Evolutionary conservation across 2,329 filamentous ascomycete species (phyloP).

Genomic region (Alternaria rosae): DNA sequence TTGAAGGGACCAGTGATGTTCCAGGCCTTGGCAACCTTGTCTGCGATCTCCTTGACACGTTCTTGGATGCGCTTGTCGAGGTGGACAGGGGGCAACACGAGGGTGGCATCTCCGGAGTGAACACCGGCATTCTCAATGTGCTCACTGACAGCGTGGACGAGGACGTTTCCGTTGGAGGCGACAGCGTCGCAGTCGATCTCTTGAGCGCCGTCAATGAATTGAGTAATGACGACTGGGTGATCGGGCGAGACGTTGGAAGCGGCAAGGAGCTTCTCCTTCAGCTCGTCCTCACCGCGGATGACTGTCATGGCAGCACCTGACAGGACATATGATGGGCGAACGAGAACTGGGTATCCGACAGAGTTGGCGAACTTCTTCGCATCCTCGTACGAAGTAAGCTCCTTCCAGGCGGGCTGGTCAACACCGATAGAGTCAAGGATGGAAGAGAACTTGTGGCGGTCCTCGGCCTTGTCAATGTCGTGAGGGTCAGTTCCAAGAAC

Average conservation of each 20-base stretch:
- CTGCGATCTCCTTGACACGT: conserved; percentile 91
- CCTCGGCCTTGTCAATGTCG: conserved; percentile 97
- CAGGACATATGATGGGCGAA: conserved; percentile 93
- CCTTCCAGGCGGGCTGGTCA: conserved; percentile 97
- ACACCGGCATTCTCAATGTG: conserved; percentile 98
- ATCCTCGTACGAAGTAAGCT: conserved; percentile 86
- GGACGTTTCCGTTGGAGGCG: conserved; percentile 81
- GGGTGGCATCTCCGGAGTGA: conserved; percentile 95
- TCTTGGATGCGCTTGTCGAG: conserved; percentile 80
- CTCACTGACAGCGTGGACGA: conserved; percentile 92
- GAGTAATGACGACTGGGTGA: conserved; percentile 96
- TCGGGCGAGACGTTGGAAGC: conserved; percentile 92
- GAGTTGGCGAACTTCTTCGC: conserved; percentile 85
- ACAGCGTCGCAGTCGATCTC: conserved; percentile 98
- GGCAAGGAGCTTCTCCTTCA: conserved; percentile 93
- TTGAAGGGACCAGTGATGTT: conserved; percentile 98
- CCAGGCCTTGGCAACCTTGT: conserved; percentile 97
- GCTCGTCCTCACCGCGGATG: conserved; percentile 84
- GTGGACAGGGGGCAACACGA: conserved; percentile 85
- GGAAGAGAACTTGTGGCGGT: conserved; percentile 97
- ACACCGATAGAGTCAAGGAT: conserved; percentile 97
- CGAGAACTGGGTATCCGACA: conserved; percentile 92
- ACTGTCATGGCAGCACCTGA: conserved; percentile 99
- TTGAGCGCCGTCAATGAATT: conserved; percentile 95
- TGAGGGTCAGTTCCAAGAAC: conserved; percentile 90